These are phyloP conservation scores for Skeletonema tropicum DNA, from an alignment of 108 stramenopile genomes.

Conservation along the genomic window DNA sequence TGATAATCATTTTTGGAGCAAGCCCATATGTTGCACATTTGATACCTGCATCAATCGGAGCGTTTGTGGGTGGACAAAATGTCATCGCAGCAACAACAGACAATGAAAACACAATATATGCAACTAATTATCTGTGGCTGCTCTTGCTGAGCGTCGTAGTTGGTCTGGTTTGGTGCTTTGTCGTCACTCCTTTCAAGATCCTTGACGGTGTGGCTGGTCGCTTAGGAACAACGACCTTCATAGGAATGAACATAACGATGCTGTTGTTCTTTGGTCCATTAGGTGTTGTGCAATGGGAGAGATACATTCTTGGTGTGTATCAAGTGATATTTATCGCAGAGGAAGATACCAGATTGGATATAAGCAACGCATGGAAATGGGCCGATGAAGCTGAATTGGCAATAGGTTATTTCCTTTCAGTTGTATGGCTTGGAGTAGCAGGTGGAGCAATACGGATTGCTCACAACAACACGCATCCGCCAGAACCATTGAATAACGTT, in stretches of 20 bases:
- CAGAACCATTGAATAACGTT: constrained; percentile 53
- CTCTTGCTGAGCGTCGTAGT: constrained; percentile 29
- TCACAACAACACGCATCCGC: constrained; percentile 40
- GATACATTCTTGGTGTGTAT: constrained; percentile 55
- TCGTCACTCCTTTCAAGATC: constrained; percentile 21
- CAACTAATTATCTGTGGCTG: constrained; percentile 44
- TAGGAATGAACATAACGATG: constrained; percentile 59
- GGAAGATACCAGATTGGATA: constrained; percentile 27
- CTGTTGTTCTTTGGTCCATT: constrained; percentile 30
- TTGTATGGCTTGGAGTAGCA: constrained; percentile 39
- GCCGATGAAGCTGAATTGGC: constrained; percentile 51
- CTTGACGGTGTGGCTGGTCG: constrained; percentile 51
- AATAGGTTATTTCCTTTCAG: constrained; percentile 42
- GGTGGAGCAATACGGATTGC: constrained; percentile 44
- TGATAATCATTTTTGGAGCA: constrained; percentile 47
- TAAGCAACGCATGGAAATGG: constrained; percentile 38
- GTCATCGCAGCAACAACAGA: constrained; percentile 41
- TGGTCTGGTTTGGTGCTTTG: constrained; percentile 37
- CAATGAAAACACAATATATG: constrained; percentile 11
- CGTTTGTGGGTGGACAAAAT: constrained; percentile 59
- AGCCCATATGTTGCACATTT: constrained; percentile 49
- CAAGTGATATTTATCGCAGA: constrained; percentile 40
- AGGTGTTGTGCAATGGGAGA: constrained; percentile 56
- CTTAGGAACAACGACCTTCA: constrained; percentile 53
- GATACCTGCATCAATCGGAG: constrained; percentile 42